Percentiles rank a stretch among this genome's conserved stretches.
phyloP scores from a whole-genome alignment of 1,284 basidiomycete species.

The Malassezia arunalokei region DNA sequence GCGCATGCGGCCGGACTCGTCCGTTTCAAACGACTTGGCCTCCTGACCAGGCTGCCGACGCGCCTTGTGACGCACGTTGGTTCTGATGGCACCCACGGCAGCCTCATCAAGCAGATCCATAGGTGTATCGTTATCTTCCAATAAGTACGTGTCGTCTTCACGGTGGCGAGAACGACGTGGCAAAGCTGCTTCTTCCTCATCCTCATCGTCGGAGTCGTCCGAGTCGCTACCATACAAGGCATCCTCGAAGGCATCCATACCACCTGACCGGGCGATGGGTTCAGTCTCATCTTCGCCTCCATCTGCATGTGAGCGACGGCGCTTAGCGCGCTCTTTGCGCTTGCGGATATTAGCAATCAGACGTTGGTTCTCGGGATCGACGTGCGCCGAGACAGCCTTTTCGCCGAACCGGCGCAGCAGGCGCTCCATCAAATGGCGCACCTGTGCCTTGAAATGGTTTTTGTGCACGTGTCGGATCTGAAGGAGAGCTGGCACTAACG shows the following conservation, averaged over 20 bases:
- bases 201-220: constrained; percentile 27
- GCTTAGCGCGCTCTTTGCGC: constrained; percentile 77
- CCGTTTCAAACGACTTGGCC: constrained; percentile 72
- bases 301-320: constrained; percentile 47
- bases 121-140: constrained; percentile 81
- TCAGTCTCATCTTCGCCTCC: background rate
- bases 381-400: constrained; percentile 58
- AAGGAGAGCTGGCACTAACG: constrained; percentile 71
- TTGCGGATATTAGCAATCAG: constrained; percentile 82
- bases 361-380: constrained; percentile 60
- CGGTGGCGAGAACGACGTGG: constrained; percentile 13
- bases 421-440: constrained; percentile 90
- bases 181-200: constrained; percentile 13
- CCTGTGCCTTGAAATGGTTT: constrained; percentile 96
- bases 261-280: constrained; percentile 18
- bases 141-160: constrained; percentile 53
- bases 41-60: constrained; percentile 60
- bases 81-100: constrained; percentile 17
- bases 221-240: constrained; percentile 38
- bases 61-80: constrained; percentile 15
- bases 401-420: constrained; percentile 83
- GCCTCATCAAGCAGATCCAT: constrained; percentile 79
- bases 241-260: constrained; percentile 39
- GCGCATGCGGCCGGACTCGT: constrained; percentile 79
- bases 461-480: constrained; percentile 93